A percentile compares a stretch with the other conserved stretches of the same genome.
These are phyloP conservation scores for Saccharomycopsis sp. DNA, from an alignment of 805 yeast species.

Conservation along the genomic window DNA sequence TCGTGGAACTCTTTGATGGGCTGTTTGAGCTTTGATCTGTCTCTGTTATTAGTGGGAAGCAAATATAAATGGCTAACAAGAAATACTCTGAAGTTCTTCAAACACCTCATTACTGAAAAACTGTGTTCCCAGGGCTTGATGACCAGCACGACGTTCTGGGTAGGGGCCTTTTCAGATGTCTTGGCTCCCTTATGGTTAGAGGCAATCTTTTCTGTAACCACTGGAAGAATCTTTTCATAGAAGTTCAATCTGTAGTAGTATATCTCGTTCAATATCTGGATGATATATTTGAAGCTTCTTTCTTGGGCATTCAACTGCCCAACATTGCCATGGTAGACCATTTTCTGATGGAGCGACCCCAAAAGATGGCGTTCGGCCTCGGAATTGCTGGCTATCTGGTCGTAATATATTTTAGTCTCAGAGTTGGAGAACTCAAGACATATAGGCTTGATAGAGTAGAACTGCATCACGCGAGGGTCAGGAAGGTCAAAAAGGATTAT, in stretches of 20 bases:
- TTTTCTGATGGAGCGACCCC: not conserved
- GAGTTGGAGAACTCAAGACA: slow-evolving; percentile 6
- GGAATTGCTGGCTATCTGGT: not conserved
- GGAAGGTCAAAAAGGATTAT: slow-evolving; percentile 20
- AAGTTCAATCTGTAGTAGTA: slow-evolving; percentile 14
- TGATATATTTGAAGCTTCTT: slow-evolving; percentile 10
- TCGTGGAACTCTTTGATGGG: not conserved
- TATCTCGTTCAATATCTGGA: slow-evolving; percentile 15
- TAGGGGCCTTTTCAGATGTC: not conserved
- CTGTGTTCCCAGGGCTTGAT: slow-evolving; percentile 19
- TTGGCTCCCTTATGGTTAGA: not conserved
- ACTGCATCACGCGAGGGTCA: slow-evolving; percentile 21
- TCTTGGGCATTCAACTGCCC: slow-evolving; percentile 15
- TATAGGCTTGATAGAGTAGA: slow-evolving; percentile 18
- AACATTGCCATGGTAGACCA: slow-evolving; percentile 11
- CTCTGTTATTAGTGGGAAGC: slow-evolving; percentile 13
- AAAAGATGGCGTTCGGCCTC: not conserved
- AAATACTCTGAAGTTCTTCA: slow-evolving; percentile 14
- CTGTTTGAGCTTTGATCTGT: not conserved
- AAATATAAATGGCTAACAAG: slow-evolving; percentile 16
- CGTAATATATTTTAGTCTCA: not conserved
- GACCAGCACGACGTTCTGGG: not conserved
- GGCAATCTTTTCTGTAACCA: not conserved
- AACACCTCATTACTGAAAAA: slow-evolving; percentile 10
- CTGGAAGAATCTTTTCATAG: slow-evolving; percentile 1